Evolutionary conservation across 163 green algal species (phyloP), one percentile per base, ranked within the genome.

Genomic region (Scenedesmus sp.): DNA sequence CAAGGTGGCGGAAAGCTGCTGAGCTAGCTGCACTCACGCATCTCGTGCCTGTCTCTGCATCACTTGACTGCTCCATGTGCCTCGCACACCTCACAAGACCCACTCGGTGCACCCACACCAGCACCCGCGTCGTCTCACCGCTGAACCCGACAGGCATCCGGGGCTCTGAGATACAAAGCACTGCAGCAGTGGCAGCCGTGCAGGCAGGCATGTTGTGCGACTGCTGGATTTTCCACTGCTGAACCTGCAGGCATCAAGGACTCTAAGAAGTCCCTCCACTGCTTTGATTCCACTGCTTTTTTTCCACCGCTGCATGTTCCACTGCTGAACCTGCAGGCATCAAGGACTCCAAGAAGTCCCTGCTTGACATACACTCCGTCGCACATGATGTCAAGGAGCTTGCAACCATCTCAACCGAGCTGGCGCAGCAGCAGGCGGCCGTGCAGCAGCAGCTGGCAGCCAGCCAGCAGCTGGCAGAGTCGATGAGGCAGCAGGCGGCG

Each of bases 371-470:
- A 2, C 43, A 22, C 35, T 42, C 85, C 30, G 85, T 46, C 24
- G 70, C 65, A 44, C 85, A 83, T 20, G 85, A 89, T 22, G 61
- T 89, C 35, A 43, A 33, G 10, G 49, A 68, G 43, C 85, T 89
- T 6, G 68, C 42, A 6, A 51, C 16, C 30, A 59, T 80, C 40
- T 82, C 68, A 73, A 13, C 85, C 37, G 49, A 84, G 33, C 44
- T 90, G 16, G 72, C 33, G 16, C 43, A 90, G 42, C 72, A 90
- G 85, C 72, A 83, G 37, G 70, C 26, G 5, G 72, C 37, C 2
- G 85, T 90, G 85, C 68, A 73, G 72, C 70, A 90, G 85, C 68
- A 90, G 85, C 70, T 90, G 46, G 33, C 49, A 33, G 85, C 85
- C 51, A 85, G 68, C 68, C 85, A 90, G 46, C 26, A 56, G 35